A percentile compares a stretch with the other conserved stretches of the same genome.
These are phyloP conservation scores for Barnettozyma wickerhamii DNA, from an alignment of 805 yeast species.

Conservation along the genomic window DNA sequence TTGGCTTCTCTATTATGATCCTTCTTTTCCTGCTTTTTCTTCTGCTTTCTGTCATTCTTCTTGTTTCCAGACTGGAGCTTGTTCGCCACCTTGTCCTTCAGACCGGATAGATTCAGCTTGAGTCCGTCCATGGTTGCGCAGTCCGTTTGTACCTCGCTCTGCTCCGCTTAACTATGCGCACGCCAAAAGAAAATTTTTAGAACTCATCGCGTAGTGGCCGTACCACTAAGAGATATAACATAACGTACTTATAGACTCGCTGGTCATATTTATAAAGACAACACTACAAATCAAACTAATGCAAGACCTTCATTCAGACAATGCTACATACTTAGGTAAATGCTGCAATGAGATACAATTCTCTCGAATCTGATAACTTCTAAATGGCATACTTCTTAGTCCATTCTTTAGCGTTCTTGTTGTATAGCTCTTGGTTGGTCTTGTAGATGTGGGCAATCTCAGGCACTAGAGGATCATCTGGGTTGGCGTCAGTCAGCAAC, in stretches of 20 bases:
- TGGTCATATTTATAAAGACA: no score
- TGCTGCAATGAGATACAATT: no score
- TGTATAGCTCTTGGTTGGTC: constrained; percentile 90
- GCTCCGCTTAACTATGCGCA: neutral
- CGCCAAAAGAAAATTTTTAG: constrained; percentile 6
- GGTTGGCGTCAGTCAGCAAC: constrained; percentile 94
- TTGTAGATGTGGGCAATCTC: constrained; percentile 96
- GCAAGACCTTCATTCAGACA: constrained; percentile 4
- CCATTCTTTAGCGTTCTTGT: constrained; percentile 98
- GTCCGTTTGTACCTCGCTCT: neutral
- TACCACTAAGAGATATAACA: constrained; percentile 1
- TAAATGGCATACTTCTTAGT: constrained; percentile 92
- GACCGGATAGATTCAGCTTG: constrained; percentile 38
- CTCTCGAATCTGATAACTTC: no score
- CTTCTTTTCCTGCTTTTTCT: constrained; percentile 21
- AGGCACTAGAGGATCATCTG: constrained; percentile 98
- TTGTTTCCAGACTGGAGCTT: constrained; percentile 36
- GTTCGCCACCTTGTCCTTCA: constrained; percentile 59
- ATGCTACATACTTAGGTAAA: constrained; percentile 3
- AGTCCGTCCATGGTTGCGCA: constrained; percentile 20
- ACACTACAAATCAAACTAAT: neutral
- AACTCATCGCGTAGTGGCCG: constrained; percentile 13
- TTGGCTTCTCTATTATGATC: constrained; percentile 16
- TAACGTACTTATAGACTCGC: no score
- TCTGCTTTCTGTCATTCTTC: constrained; percentile 21